A percentile compares a stretch with the other conserved stretches of the same genome.
Conservation (phyloP, 2,329 filamentous ascomycete species). For the Claviceps paspali region DNA sequence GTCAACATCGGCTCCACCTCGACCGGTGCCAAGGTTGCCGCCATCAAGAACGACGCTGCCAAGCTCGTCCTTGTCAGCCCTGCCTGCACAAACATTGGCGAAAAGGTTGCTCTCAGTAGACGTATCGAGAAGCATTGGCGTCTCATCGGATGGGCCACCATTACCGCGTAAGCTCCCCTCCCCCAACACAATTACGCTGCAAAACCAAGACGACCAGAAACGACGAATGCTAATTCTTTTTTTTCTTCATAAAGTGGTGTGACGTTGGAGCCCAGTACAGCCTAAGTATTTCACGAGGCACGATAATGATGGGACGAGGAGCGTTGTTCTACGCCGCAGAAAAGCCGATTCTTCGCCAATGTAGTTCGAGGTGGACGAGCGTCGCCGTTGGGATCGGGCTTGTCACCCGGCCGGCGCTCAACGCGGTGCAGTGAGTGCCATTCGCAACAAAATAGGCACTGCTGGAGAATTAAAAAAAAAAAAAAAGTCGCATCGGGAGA, state of each 20-base stretch:
- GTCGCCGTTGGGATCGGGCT: no score
- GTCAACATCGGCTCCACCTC: constrained; percentile 98
- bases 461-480: neutral
- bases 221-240: no score
- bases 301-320: constrained; percentile 5
- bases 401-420: constrained; percentile 3
- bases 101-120: constrained; percentile 92
- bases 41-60: constrained; percentile 93
- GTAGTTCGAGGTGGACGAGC: neutral
- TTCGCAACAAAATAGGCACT: neutral
- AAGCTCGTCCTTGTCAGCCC: constrained; percentile 87
- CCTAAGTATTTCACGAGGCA: constrained; percentile 15
- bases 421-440: neutral
- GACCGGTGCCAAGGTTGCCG: constrained; percentile 91
- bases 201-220: neutral
- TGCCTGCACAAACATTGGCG: constrained; percentile 90
- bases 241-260: constrained; percentile 26
- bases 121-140: constrained; percentile 99
- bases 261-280: constrained; percentile 35
- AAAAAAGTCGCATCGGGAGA: neutral
- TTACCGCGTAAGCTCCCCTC: constrained; percentile 43
- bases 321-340: constrained; percentile 1
- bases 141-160: constrained; percentile 80
- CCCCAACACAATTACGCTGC: neutral
- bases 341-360: neutral